Conservation (phyloP, 257 asterid species). For the Solanum stenotomum region DNA sequence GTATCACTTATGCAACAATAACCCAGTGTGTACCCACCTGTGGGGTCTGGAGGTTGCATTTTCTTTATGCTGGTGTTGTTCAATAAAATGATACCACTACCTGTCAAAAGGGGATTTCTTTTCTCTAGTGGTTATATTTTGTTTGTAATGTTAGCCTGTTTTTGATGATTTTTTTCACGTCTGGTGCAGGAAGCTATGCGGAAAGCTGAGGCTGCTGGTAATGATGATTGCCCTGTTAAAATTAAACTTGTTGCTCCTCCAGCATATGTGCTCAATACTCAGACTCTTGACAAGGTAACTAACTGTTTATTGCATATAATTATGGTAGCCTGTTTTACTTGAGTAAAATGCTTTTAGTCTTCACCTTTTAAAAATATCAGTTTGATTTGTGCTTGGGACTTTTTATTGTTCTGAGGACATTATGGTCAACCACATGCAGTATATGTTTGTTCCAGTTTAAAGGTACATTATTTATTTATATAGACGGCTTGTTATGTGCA, state of each 20-base stretch:
- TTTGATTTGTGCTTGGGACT: background rate
- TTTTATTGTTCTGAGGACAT: background rate
- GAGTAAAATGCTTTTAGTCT: background rate
- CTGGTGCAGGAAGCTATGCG: constrained; percentile 82
- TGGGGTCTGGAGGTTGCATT: background rate
- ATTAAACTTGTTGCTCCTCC: constrained; percentile 99
- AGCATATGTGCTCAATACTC: constrained; percentile 88
- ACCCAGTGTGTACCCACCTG: background rate
- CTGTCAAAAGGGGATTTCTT: background rate
- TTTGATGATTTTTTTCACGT: background rate
- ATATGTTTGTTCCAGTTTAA: background rate
- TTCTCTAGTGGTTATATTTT: background rate
- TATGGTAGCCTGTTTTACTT: background rate
- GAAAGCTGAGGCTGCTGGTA: constrained; percentile 98
- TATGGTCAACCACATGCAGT: background rate
- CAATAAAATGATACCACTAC: background rate
- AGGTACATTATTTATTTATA: background rate
- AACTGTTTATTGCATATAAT: background rate
- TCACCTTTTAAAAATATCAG: background rate
- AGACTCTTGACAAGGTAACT: constrained; percentile 92
- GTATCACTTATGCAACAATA: background rate
- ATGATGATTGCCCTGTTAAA: constrained; percentile 86
- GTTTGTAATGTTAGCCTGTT: background rate
- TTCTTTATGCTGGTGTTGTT: background rate
- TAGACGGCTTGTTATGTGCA: background rate